Base-by-base conservation (phyloP, 352 stramenopile species). In the Poterioochromonas sp. region DNA sequence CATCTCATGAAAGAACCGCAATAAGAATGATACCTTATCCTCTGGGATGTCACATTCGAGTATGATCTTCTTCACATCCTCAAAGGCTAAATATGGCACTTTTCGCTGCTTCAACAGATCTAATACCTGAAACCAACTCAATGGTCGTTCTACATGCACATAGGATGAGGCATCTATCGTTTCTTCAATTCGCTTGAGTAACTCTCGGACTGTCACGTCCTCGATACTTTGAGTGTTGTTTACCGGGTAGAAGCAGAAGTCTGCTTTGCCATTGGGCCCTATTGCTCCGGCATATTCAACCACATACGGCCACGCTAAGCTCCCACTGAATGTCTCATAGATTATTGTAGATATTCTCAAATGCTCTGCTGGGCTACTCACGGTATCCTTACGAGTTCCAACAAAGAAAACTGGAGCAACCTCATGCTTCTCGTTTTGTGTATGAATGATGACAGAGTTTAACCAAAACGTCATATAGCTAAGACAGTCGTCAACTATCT, bases 391-490 rank as follows among this genome's bases (percentile, higher is more conserved):
- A n/a, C 53, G 18, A 35, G 53, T 63, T 34, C 53, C 53, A 63
- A 63, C 26, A 11, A 63, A 34, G 29, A 63, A 32, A 35, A 63
- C 29, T 34, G 53, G 53, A 35, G 53, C 53, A n/a, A 63, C 26
- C 5, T 3, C 8, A n/a, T 34, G 2, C 5, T 34, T 26, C 5
- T 11, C 26, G 8, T 2, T 34, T 63, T 63, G 53, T 32, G 53
- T 63, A 63, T 63, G 53, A 2, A 63, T 34, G 3, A 29, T 26
- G 18, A 63, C 29, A 35, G 53, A 63, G 26, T 63, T 63, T 11
- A 63, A 35, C 53, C 53, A 63, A 63, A 63, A 63, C 29, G 8
- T 63, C 8, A 63, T 63, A 34, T 63, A 63, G n/a, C n/a, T n/a
- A n/a, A 53, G 11, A 53, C 44, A 53, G 11, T 53, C 44, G 11